Percentiles rank a stretch among this genome's conserved stretches.
Conservation (phyloP, 2,329 filamentous ascomycete species). For the Dendrostoma leiphaemia region DNA sequence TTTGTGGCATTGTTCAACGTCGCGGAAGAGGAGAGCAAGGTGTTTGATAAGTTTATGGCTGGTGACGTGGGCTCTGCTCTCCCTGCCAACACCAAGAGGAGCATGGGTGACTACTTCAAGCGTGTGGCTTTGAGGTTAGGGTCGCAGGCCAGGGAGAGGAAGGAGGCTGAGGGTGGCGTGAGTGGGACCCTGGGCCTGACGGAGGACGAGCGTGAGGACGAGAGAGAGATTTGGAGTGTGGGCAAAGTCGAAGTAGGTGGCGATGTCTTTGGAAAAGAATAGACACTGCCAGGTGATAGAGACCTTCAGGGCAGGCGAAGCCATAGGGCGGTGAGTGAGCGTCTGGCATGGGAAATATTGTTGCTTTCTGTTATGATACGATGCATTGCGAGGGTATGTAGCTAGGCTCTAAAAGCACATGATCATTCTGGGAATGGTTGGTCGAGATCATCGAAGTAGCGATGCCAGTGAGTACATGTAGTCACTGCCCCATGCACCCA, state of each 20-base stretch:
- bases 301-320: slow-evolving; percentile 9
- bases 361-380: slow-evolving; percentile 1
- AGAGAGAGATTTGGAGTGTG: slow-evolving; percentile 93
- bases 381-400: slow-evolving; percentile 1
- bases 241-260: slow-evolving; percentile 79
- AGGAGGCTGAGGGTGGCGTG: slow-evolving; percentile 85
- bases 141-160: slow-evolving; percentile 83
- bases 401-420: not conserved
- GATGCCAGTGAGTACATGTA: too few species aligned
- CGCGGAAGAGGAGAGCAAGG: slow-evolving; percentile 77
- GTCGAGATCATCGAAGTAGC: not conserved
- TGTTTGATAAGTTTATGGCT: slow-evolving; percentile 89
- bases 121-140: slow-evolving; percentile 81
- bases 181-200: slow-evolving; percentile 76
- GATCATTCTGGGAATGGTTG: not conserved
- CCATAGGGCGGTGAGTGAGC: too few species aligned
- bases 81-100: slow-evolving; percentile 72
- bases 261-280: slow-evolving; percentile 51
- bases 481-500: too few species aligned
- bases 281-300: too few species aligned
- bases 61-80: slow-evolving; percentile 63
- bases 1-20: slow-evolving; percentile 91
- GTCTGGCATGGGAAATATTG: slow-evolving; percentile 16
- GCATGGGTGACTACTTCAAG: slow-evolving; percentile 97
- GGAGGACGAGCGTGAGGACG: slow-evolving; percentile 90